Base-by-base conservation (phyloP, 108 stramenopile genomes). In the Skeletonema costatum region DNA sequence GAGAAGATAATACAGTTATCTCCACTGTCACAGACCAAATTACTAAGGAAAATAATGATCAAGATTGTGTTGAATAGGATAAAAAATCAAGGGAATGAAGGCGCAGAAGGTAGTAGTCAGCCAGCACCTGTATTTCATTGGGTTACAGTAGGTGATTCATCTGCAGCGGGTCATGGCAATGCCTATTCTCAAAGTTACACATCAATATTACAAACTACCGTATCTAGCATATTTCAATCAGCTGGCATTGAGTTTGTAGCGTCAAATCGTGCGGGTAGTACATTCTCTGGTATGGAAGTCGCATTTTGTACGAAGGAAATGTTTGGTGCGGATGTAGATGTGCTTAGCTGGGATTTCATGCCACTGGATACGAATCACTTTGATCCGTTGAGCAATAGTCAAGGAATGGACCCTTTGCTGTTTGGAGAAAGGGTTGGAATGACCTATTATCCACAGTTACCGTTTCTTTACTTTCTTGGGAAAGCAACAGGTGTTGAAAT, bases 81-180 rank as follows among this genome's bases (percentile, higher is more conserved):
- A n/a, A n/a, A 31, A 38, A 17, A 19, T 5, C 58, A n/a, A 30
- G 64, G 14, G n/a, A 59, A 58, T 17, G 9, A 14, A 14, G 33
- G 66, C 41, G 32, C 33, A 12, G 0, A 11, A 21, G 29, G 4
- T 4, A 56, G 35, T 17, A 29, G 65, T 62, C 16, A 7, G 19
- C 64, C 73, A 36, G 36, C 36, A 36, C 36, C 39, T 10, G 42
- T 56, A 5, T 78, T 78, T 66, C 71, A 64, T 32, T 78, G 71
- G 77, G 64, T 66, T 11, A 78, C 77, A 12, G 39, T 50, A 9
- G 77, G 77, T 32, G 77, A 78, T 73, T 60, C 71, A 8, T 51
- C 65, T 38, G 77, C 77, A 19, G 76, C 76, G 12, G 77, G 71
- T 33, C 64, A 78, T 42, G 77, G 77, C 21, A 78, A 78, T 44